Percentiles rank a stretch among this genome's conserved stretches.
Conservation (phyloP, 2,329 filamentous ascomycete genomes). For the Diplodia corticola region DNA sequence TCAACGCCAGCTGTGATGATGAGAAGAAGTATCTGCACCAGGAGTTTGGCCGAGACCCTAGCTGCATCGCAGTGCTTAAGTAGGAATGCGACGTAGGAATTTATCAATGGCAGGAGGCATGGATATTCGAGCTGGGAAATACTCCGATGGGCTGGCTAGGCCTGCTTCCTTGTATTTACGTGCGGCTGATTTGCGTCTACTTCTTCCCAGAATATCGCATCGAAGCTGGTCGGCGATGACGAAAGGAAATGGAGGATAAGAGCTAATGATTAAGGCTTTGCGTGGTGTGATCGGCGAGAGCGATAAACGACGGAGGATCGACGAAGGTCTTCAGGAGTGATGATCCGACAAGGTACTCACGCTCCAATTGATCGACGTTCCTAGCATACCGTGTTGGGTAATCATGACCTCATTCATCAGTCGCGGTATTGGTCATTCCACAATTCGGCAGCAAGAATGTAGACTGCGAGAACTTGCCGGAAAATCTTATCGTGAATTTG, state of each 20-base stretch:
- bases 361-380: too few species aligned
- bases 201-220: not conserved
- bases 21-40: not conserved
- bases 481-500: too few species aligned
- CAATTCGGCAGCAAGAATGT: too few species aligned
- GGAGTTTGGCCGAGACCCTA: not conserved
- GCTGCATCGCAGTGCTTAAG: not conserved
- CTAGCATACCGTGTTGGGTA: too few species aligned
- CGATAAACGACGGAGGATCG: too few species aligned
- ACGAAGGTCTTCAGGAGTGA: too few species aligned
- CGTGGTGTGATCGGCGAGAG: too few species aligned
- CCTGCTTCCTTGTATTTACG: not conserved
- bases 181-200: not conserved
- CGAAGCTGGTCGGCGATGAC: not conserved
- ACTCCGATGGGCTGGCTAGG: not conserved
- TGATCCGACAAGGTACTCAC: too few species aligned
- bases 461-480: too few species aligned
- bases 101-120: not conserved
- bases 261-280: not conserved
- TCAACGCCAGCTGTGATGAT: not conserved
- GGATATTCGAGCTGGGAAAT: not conserved
- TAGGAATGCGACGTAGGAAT: not conserved
- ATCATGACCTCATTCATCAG: too few species aligned
- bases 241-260: not conserved
- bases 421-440: too few species aligned